Evolutionary conservation across 1,284 basidiomycete genomes (phyloP).

Genomic region (Ustilago shanxiensis): DNA sequence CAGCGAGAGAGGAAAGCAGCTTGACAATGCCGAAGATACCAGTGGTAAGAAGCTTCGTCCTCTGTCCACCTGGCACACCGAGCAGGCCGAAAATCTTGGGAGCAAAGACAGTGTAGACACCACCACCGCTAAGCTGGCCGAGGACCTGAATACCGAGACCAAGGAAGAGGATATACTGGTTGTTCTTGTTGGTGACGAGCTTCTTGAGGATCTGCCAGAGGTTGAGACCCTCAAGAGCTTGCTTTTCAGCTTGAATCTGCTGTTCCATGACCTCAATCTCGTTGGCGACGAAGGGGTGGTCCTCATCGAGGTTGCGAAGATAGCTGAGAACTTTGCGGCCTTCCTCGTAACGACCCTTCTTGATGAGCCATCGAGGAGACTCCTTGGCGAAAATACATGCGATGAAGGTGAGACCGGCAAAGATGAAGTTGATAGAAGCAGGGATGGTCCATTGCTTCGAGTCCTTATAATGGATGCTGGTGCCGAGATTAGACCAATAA

Average conservation of each 20-base stretch:
- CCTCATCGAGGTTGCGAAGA: conserved; percentile 46
- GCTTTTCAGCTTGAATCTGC: conserved; percentile 41
- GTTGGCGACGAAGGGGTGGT: conserved; percentile 42
- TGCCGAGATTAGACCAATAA: conserved; percentile 44
- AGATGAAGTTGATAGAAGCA: conserved; percentile 56
- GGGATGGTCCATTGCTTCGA: conserved; percentile 50
- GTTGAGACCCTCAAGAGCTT: conserved; percentile 37
- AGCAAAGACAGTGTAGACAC: conserved; percentile 54
- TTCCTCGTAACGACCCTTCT: conserved; percentile 46
- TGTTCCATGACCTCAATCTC: conserved; percentile 52
- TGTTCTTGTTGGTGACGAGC: conserved; percentile 48
- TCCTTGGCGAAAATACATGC: conserved; percentile 49
- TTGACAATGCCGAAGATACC: conserved; percentile 59
- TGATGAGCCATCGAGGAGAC: conserved; percentile 59
- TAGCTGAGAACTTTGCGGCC: conserved; percentile 47
- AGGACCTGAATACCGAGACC: conserved; percentile 57
- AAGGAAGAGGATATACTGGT: conserved; percentile 51
- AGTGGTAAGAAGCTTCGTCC: conserved; percentile 52
- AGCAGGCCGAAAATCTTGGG: conserved; percentile 54
- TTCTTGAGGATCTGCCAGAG: conserved; percentile 46
- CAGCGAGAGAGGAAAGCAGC: conserved; percentile 54
- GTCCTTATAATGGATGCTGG: conserved; percentile 19
- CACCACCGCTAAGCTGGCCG: conserved; percentile 56
- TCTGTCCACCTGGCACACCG: conserved; percentile 44
- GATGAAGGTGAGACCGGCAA: conserved; percentile 50